Base-by-base conservation (phyloP, 441 rosid species). In the Brassica balearica region DNA sequence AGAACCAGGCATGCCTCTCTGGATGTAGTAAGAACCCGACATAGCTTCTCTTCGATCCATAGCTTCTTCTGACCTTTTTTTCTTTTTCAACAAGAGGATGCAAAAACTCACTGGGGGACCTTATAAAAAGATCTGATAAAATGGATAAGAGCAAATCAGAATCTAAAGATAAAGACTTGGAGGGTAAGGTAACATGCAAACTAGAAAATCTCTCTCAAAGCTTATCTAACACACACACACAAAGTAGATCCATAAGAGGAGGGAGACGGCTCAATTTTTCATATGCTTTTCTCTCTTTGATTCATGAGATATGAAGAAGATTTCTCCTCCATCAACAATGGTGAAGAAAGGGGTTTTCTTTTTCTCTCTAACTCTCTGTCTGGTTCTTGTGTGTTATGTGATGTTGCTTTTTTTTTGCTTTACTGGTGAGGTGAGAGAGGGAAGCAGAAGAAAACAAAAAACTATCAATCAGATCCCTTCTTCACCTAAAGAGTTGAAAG, bases 41-140 rank as follows among this genome's bases (percentile, higher is more conserved):
- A 95, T 91, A 64, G 94, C 85, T 69, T 92, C 98, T 84, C 95
- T 90, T 86, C 95, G 89, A 91, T 95, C 99, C 98, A 95, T 95
- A 84, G 93, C 63, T 22, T 53, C 43, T 59, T 53, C 41, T 58
- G 10, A 53, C 58, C 19, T n/a, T 51, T 12, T 12, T 46, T 10
- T 23, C 0, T 23, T 11, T 12, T 46, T 34, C 0, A 34, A 46
- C 17, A 4, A 48, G n/a, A 48, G n/a, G 51, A 43, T 43, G 51
- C 5, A 8, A 8, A 46, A 29, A 29, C 34, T 29, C 34, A 29
- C 34, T 5, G 34, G 34, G 34, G 34, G 34, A 29, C 1, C 10
- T 36, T 36, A 36, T 9, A 36, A 36, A 36, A 36, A 36, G 2
- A 36, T 36, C 3, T 36, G 43, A 36, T 78, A 60, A 72, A 34